Evolutionary conservation across 2,329 filamentous ascomycete genomes (phyloP).

Genomic region (Aspergillus fumigatiaffinis): DNA sequence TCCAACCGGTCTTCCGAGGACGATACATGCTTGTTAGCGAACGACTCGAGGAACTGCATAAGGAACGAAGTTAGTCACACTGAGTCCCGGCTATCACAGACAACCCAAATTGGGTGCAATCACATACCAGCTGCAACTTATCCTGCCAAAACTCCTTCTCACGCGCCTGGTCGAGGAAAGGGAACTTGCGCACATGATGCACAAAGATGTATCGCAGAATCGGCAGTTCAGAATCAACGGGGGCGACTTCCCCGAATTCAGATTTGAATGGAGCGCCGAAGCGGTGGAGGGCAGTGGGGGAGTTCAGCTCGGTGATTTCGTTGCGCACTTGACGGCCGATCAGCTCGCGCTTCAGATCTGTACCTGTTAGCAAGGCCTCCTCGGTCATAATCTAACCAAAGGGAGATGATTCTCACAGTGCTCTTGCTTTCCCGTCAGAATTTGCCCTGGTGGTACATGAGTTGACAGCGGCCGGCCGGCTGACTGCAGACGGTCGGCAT

Average conservation of each 20-base stretch:
- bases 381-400: background rate
- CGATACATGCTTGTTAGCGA: conserved; percentile 94
- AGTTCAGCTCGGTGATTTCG: conserved; percentile 91
- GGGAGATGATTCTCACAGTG: conserved; percentile 64
- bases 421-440: conserved; percentile 93
- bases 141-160: conserved; percentile 99
- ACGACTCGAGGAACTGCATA: conserved; percentile 84
- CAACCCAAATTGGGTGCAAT: background rate
- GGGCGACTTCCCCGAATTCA: conserved; percentile 85
- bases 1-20: conserved; percentile 94
- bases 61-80: conserved; percentile 3
- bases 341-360: conserved; percentile 94
- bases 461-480: conserved; percentile 7
- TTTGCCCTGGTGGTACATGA: conserved; percentile 48
- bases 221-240: conserved; percentile 88
- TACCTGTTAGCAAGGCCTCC: conserved; percentile 6
- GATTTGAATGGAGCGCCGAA: conserved; percentile 96
- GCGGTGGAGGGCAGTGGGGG: conserved; percentile 86
- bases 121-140: conserved; percentile 83
- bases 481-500: conserved; percentile 5
- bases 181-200: conserved; percentile 95
- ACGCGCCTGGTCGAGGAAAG: conserved; percentile 90
- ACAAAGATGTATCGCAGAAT: conserved; percentile 96
- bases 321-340: conserved; percentile 82
- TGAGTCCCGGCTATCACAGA: background rate